Conservation (phyloP, 371 early-diverging fungal genomes). For the Mucor indicus region DNA sequence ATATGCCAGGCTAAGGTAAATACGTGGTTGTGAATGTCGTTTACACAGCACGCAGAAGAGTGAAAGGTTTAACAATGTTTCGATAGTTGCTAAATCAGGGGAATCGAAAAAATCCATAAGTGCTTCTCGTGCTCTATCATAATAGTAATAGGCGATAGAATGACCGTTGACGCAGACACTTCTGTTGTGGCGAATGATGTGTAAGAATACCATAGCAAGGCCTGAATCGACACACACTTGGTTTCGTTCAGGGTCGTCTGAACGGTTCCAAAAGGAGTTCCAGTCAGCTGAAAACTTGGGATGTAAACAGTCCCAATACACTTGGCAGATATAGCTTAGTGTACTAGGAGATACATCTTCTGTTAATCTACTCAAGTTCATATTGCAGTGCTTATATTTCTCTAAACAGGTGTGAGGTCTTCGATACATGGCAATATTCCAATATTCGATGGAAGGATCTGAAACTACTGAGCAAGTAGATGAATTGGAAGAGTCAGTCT, state of each 20-base stretch:
- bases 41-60: slow-evolving; percentile 39
- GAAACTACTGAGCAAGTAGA: slow-evolving; percentile 3
- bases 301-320: slow-evolving; percentile 46
- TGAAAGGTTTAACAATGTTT: slow-evolving; percentile 39
- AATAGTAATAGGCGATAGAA: slow-evolving; percentile 39
- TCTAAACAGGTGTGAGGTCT: slow-evolving; percentile 32
- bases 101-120: slow-evolving; percentile 44
- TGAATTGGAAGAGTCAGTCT: slow-evolving; percentile 1
- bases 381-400: slow-evolving; percentile 25
- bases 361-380: slow-evolving; percentile 26
- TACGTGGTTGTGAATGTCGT: slow-evolving; percentile 37
- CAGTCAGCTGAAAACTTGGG: slow-evolving; percentile 44
- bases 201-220: slow-evolving; percentile 40
- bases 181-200: slow-evolving; percentile 38
- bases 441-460: slow-evolving; percentile 40
- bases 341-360: slow-evolving; percentile 37
- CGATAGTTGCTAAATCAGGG: slow-evolving; percentile 34
- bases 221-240: slow-evolving; percentile 45
- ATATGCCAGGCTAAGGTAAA: slow-evolving; percentile 35
- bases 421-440: slow-evolving; percentile 32
- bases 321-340: slow-evolving; percentile 36
- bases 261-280: slow-evolving; percentile 42
- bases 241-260: slow-evolving; percentile 39
- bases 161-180: slow-evolving; percentile 32
- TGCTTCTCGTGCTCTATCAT: slow-evolving; percentile 40